Evolutionary conservation across 2,329 filamentous ascomycete species (phyloP).

Genomic region (Exophiala xenobiotica): DNA sequence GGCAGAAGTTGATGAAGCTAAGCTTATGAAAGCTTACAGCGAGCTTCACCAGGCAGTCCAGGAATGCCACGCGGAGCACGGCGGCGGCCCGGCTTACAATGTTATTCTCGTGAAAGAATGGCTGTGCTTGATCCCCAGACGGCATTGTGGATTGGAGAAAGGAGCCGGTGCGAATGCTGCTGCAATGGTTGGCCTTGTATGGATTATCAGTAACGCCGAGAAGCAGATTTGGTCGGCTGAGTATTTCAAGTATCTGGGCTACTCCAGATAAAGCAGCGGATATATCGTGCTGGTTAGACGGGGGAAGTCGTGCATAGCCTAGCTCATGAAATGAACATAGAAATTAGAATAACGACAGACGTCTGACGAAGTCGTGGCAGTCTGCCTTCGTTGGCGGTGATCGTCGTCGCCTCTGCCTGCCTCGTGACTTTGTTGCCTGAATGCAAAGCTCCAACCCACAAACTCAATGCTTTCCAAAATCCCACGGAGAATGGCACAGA

Average conservation of each 20-base stretch:
- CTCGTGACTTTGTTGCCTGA: no score
- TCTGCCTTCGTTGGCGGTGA: no score
- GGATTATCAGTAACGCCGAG: conserved; percentile 26
- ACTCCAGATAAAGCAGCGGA: conserved; percentile 26
- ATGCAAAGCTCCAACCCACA: no score
- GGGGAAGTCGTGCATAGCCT: no score
- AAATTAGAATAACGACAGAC: no score
- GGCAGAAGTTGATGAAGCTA: conserved; percentile 6
- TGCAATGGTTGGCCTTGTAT: conserved; percentile 32
- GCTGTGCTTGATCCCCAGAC: conserved; percentile 29
- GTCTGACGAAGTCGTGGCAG: neutral
- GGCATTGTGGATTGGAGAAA: conserved; percentile 24
- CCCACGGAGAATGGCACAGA: no score
- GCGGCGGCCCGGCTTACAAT: conserved; percentile 31
- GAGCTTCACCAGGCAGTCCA: conserved; percentile 28
- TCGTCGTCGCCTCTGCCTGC: no score
- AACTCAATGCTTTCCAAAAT: no score
- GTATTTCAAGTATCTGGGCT: conserved; percentile 28
- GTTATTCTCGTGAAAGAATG: conserved; percentile 33
- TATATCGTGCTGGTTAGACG: no score
- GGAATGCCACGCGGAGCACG: conserved; percentile 20
- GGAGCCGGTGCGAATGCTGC: conserved; percentile 29
- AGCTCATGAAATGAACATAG: neutral
- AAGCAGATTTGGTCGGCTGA: conserved; percentile 28
- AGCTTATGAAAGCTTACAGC: conserved; percentile 24